Percentiles rank a stretch among this genome's conserved stretches.
Conservation (phyloP, 371 early-diverging fungal species). For the Apophysomyces trapeziformis region DNA sequence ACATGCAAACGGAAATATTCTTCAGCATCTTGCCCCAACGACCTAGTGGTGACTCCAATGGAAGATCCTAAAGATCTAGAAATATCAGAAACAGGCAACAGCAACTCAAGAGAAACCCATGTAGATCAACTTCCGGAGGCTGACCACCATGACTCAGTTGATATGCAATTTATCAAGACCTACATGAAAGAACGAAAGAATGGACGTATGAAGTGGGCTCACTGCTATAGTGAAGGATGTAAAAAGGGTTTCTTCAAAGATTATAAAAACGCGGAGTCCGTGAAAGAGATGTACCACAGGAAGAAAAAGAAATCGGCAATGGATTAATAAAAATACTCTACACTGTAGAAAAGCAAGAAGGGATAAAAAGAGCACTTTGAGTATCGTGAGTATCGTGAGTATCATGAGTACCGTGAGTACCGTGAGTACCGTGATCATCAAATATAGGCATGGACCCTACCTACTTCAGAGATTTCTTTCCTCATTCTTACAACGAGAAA, state of each 20-base stretch:
- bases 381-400: no score
- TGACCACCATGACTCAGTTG: neutral
- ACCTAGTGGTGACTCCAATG: slow-evolving; percentile 14
- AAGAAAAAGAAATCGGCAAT: neutral
- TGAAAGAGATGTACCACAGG: neutral
- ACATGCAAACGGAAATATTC: no score
- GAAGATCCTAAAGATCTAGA: slow-evolving; percentile 11
- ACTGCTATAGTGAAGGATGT: slow-evolving; percentile 2
- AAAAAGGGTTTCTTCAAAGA: neutral
- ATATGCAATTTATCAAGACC: slow-evolving; percentile 2
- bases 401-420: no score
- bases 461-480: no score
- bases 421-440: no score
- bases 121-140: slow-evolving; percentile 3
- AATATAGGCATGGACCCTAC: no score
- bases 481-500: no score
- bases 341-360: no score
- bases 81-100: slow-evolving; percentile 6
- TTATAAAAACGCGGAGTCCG: neutral
- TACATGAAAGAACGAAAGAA: neutral
- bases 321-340: no score
- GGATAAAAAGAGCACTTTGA: no score
- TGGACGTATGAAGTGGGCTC: neutral
- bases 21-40: neutral
- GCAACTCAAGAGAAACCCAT: neutral